Evolutionary conservation across 2,329 filamentous ascomycete species (phyloP).

Genomic region (Fusarium liriodendri): DNA sequence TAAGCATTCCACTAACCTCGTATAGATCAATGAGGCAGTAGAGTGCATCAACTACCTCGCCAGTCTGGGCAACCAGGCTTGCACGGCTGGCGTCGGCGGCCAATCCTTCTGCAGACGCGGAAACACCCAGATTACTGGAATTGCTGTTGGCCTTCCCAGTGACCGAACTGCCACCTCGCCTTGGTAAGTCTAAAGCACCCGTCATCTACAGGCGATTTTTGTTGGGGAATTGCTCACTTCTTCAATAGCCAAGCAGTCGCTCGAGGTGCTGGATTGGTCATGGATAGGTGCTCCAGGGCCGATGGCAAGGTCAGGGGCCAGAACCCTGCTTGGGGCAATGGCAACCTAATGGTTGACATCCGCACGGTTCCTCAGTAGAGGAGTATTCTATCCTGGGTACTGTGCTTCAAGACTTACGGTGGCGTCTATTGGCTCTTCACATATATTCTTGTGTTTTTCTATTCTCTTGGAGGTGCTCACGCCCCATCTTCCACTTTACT

Average conservation of each 20-base stretch:
- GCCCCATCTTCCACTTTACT: not conserved
- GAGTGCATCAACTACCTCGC: conserved; percentile 24
- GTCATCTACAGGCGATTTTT: not conserved
- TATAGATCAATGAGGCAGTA: conserved; percentile 14
- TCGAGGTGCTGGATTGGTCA: conserved; percentile 13
- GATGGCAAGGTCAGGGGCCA: conserved; percentile 22
- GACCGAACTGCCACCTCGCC: conserved; percentile 4
- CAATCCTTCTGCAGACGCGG: conserved; percentile 18
- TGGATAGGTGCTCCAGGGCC: conserved; percentile 10
- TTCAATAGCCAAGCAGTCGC: conserved; percentile 14
- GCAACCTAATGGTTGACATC: conserved; percentile 17
- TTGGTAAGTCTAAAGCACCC: not conserved
- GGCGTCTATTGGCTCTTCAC: not conserved
- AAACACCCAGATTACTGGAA: conserved; percentile 21
- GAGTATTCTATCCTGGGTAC: not conserved
- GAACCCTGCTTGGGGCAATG: conserved; percentile 22
- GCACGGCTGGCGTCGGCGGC: conserved; percentile 2
- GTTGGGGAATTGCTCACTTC: not conserved
- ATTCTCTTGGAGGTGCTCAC: too few species aligned
- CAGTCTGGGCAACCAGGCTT: conserved; percentile 10
- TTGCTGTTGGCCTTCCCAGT: not conserved
- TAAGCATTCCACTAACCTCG: not conserved
- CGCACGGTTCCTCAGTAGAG: not conserved
- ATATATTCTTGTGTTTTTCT: not conserved
- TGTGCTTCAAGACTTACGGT: not conserved